Base-by-base conservation (phyloP, 345 rosid genomes). In the Mallotus nudiflorus region DNA sequence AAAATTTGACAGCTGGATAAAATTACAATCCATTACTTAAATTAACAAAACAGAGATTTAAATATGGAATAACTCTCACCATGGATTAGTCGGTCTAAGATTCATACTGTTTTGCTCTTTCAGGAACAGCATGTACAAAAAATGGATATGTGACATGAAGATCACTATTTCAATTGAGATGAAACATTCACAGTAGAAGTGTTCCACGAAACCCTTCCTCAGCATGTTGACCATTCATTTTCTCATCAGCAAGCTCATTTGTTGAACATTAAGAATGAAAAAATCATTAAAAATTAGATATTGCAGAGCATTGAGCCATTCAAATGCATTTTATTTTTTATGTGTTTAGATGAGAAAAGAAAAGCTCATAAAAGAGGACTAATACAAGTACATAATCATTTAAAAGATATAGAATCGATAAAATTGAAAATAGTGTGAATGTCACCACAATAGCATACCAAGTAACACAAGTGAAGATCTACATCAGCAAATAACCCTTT, bases 141-240 rank as follows among this genome's bases (percentile, higher is more conserved):
- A 64, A 37, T 27, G 55, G 53, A 42, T 62, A 35, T 28, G 33
- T 57, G 18, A 51, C 39, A 33, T 16, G 35, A 33, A 61, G 25
- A 66, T 11, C 9, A 64, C 74, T 31, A 24, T 20, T 65, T 48
- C 4, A 70, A 73, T 82, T 88, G 83, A 44, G 96, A 89, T 61
- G 93, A 76, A 74, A 84, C 78, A 78, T 85, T 82, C 72, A 90
- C 83, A 19, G 96, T 82, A 95, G 74, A 60, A 95, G 88, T 40
- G 99, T 90, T 49, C 99, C 97, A 13, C 93, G 87, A 72, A 95
- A 95, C 27, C 99, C 99, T 80, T 78, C 95, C 78, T 94, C 97
- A 8, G 83, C 72, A 78, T 76, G 85, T 56, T 81, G 85, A 65
- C 76, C 71, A 66, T 84, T 84, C 72, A 82, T 71, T 77, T 86